A percentile compares a stretch with the other conserved stretches of the same genome.
phyloP scores from a whole-genome alignment of 129 eudicot species.

The Centaurea solstitialis region DNA sequence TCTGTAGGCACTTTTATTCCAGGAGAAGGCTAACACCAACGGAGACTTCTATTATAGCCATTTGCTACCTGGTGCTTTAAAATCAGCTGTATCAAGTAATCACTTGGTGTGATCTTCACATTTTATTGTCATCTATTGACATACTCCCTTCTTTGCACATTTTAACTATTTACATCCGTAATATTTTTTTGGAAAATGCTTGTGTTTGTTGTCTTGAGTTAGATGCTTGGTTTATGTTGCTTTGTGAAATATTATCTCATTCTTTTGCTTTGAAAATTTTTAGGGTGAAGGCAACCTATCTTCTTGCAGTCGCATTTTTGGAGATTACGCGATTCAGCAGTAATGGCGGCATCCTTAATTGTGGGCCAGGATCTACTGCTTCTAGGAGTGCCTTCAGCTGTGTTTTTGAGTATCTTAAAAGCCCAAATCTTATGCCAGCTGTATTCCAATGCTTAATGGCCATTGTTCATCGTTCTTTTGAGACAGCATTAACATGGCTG shows the following conservation, averaged over 20 bases:
- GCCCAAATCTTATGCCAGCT: slow-evolving; percentile 93
- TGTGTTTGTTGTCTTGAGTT: slow-evolving; percentile 2
- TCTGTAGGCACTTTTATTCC: too few relatives aligned
- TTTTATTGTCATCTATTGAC: not conserved
- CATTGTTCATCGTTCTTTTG: slow-evolving; percentile 83
- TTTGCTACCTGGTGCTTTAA: not conserved
- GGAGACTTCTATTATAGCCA: not conserved
- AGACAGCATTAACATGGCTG: slow-evolving; percentile 87
- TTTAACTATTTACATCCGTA: not conserved
- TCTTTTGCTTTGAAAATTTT: slow-evolving; percentile 9
- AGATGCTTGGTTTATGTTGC: not conserved
- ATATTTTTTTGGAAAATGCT: not conserved
- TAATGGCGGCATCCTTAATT: slow-evolving; percentile 97
- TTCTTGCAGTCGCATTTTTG: slow-evolving; percentile 90
- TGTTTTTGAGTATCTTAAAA: slow-evolving; percentile 93
- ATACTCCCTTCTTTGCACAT: not conserved
- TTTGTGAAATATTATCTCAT: slow-evolving; percentile 6
- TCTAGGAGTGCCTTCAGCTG: slow-evolving; percentile 97
- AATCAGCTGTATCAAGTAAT: not conserved
- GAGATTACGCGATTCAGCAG: slow-evolving; percentile 96
- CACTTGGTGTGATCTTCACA: not conserved
- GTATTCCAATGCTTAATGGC: slow-evolving; percentile 97
- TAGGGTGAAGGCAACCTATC: slow-evolving; percentile 98
- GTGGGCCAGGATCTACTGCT: slow-evolving; percentile 61
- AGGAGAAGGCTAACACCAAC: too few relatives aligned